Evolutionary conservation across 495 filamentous ascomycete species (phyloP).

Genomic region (Astrocystis sublimbata): DNA sequence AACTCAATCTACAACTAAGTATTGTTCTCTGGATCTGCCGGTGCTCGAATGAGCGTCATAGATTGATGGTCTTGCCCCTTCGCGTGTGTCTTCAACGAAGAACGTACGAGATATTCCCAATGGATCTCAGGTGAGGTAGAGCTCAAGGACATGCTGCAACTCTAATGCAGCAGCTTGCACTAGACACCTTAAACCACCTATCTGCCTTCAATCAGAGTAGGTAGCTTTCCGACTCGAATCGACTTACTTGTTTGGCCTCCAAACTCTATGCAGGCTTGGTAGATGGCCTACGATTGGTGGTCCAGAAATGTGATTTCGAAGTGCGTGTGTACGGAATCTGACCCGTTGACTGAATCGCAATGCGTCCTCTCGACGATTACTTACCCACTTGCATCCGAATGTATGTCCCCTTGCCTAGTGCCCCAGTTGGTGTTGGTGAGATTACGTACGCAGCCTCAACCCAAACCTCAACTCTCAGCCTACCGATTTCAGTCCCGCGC

Average conservation of each 20-base stretch:
- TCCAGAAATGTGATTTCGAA: constrained; percentile 7
- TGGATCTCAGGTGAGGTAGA: constrained; percentile 6
- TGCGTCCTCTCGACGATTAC: constrained; percentile 11
- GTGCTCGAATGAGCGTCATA: background rate
- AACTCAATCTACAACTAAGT: too few relatives aligned
- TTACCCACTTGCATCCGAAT: too few relatives aligned
- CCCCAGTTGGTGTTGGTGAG: background rate
- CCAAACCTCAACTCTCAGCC: constrained; percentile 21
- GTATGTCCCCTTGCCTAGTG: too few relatives aligned
- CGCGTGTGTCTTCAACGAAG: background rate
- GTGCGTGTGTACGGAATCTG: too few relatives aligned
- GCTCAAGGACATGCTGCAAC: constrained; percentile 2
- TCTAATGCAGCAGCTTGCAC: constrained; percentile 10
- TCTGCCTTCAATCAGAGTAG: background rate
- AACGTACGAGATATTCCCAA: background rate
- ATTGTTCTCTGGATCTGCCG: too few relatives aligned
- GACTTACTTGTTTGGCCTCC: constrained; percentile 5
- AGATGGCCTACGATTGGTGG: background rate
- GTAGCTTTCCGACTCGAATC: background rate
- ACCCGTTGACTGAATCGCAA: too few relatives aligned
- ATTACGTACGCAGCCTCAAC: constrained; percentile 9
- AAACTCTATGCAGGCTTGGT: constrained; percentile 6
- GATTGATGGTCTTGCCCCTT: background rate
- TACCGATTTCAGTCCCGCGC: constrained; percentile 22
- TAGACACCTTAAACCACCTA: constrained; percentile 1